Conservation (phyloP, 108 stramenopile species). For the Parietichytrium sp. region DNA sequence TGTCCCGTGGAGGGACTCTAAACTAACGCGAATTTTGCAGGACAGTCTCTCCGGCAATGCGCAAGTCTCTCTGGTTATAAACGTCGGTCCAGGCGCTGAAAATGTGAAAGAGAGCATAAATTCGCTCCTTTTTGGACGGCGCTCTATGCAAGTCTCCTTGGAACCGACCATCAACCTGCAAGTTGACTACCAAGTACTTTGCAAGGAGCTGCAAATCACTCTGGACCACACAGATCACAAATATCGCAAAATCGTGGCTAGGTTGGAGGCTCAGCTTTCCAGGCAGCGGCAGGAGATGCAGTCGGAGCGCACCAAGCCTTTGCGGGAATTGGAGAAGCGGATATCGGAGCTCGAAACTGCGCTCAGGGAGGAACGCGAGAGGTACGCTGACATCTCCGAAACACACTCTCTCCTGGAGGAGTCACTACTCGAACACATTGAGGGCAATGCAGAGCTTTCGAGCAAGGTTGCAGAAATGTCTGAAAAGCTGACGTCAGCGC, state of each 20-base stretch:
- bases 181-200: slow-evolving; percentile 46
- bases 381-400: background rate
- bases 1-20: slow-evolving; percentile 48
- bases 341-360: background rate
- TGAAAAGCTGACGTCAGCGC: too few species aligned
- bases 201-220: slow-evolving; percentile 36
- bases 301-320: background rate
- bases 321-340: background rate
- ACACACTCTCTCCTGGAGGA: background rate
- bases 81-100: slow-evolving; percentile 29
- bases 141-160: slow-evolving; percentile 45
- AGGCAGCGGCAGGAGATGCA: background rate
- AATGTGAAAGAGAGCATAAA: slow-evolving; percentile 37
- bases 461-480: background rate
- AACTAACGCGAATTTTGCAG: slow-evolving; percentile 47
- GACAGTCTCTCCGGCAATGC: slow-evolving; percentile 48
- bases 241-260: background rate
- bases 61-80: slow-evolving; percentile 41
- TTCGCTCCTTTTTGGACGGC: slow-evolving; percentile 42
- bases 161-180: slow-evolving; percentile 32
- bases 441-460: background rate
- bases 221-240: background rate
- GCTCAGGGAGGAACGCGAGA: background rate
- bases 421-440: background rate
- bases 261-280: background rate